A percentile compares a stretch with the other conserved stretches of the same genome.
Conservation (phyloP, 352 stramenopile species). For the Saprolegnia diclina region DNA sequence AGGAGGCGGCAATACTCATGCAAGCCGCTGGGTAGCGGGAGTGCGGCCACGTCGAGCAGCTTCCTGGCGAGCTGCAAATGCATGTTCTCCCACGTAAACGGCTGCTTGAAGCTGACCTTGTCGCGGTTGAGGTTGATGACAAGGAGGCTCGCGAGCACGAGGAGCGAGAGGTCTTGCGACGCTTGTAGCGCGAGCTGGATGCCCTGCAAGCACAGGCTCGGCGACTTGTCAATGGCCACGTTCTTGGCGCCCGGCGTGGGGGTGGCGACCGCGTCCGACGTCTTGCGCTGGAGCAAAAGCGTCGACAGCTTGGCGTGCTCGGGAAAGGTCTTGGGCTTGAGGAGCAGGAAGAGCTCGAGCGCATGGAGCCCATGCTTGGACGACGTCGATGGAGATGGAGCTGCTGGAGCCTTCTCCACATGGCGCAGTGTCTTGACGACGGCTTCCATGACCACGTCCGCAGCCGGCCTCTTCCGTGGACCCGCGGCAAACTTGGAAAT, state of each 20-base stretch:
- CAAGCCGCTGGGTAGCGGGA: neutral
- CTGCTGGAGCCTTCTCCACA: neutral
- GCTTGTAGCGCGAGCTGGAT: conserved; percentile 21
- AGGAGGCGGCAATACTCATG: neutral
- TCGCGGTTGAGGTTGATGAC: conserved; percentile 28
- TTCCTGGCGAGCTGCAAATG: conserved; percentile 26
- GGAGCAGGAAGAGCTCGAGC: conserved; percentile 19
- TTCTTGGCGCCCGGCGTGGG: neutral
- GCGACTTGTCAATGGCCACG: conserved; percentile 20
- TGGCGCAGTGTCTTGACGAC: conserved; percentile 21
- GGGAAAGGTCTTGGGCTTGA: conserved; percentile 16
- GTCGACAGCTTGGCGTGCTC: conserved; percentile 13
- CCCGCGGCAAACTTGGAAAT: conserved; percentile 9
- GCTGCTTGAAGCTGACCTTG: conserved; percentile 24
- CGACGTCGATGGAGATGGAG: neutral
- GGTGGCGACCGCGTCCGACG: neutral
- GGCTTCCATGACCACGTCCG: conserved; percentile 15
- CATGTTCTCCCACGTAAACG: conserved; percentile 27
- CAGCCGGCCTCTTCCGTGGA: neutral
- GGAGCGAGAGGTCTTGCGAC: conserved; percentile 13
- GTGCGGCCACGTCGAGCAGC: conserved; percentile 10
- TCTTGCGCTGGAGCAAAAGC: conserved; percentile 1
- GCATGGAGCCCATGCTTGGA: conserved; percentile 19
- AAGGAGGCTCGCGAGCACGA: conserved; percentile 23
- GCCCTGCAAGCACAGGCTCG: conserved; percentile 26